Evolutionary conservation across 208 protist species (phyloP).

Genomic region (Trypanosoma mega): DNA sequence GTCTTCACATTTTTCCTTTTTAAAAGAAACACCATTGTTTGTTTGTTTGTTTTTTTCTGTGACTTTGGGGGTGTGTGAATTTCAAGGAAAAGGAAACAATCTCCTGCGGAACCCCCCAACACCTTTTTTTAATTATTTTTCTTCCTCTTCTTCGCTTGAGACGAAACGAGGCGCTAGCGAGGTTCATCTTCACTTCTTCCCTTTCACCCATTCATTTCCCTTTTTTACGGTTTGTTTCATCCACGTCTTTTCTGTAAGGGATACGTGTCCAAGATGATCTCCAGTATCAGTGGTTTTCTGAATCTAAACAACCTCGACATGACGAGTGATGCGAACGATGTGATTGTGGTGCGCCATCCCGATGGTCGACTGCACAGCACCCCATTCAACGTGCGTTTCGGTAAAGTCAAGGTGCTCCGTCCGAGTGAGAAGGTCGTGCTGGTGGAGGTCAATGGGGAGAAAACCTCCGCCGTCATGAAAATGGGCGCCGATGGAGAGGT

Average conservation of each 20-base stretch:
- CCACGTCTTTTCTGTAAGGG: too few relatives aligned
- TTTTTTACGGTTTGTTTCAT: too few relatives aligned
- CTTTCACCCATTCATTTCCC: too few relatives aligned
- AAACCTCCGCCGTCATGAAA: constrained; percentile 93
- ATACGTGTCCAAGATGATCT: constrained; percentile 55
- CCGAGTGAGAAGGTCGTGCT: constrained; percentile 90
- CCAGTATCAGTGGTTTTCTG: constrained; percentile 65
- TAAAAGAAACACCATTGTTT: constrained; percentile 2
- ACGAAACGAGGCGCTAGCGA: too few relatives aligned
- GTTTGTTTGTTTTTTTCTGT: neutral
- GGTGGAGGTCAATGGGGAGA: constrained; percentile 94
- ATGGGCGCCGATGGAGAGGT: constrained; percentile 93
- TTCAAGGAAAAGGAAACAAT: too few relatives aligned
- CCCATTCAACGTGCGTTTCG: constrained; percentile 98
- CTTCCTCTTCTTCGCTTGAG: too few relatives aligned
- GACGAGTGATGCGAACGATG: constrained; percentile 95
- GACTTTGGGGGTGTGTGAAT: too few relatives aligned
- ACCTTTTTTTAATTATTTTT: too few relatives aligned
- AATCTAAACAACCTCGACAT: constrained; percentile 84
- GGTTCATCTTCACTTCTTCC: too few relatives aligned
- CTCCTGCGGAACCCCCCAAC: too few relatives aligned
- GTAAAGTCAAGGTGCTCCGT: constrained; percentile 91
- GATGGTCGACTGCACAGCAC: constrained; percentile 93
- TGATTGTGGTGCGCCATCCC: constrained; percentile 95
- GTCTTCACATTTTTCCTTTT: too few relatives aligned